Conservation (phyloP, 805 yeast species). For the Yarrowia sp. region DNA sequence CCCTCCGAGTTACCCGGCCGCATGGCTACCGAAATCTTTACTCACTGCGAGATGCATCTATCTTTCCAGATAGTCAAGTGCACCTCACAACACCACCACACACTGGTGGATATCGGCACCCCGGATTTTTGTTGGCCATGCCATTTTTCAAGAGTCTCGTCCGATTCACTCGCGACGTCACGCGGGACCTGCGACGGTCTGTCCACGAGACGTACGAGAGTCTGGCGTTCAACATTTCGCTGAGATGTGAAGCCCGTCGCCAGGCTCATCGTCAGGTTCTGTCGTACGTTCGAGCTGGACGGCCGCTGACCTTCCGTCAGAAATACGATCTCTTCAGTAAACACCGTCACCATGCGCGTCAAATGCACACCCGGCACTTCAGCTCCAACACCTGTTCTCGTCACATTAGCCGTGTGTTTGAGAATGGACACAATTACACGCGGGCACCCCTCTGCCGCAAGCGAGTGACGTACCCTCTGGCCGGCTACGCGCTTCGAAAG, state of each 20-base stretch:
- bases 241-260: constrained; percentile 24
- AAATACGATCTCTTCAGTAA: constrained; percentile 15
- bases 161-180: constrained; percentile 22
- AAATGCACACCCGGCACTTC: constrained; percentile 25
- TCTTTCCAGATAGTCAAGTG: neutral
- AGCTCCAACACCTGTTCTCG: constrained; percentile 23
- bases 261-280: constrained; percentile 18
- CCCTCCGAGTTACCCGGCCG: too few species aligned
- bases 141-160: constrained; percentile 28
- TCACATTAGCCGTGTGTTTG: constrained; percentile 11
- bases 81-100: neutral
- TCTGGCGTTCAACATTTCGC: constrained; percentile 15
- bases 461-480: constrained; percentile 21
- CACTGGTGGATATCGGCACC: constrained; percentile 1
- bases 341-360: constrained; percentile 11
- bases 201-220: constrained; percentile 27
- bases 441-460: constrained; percentile 8
- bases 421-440: constrained; percentile 27
- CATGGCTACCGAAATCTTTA: too few species aligned
- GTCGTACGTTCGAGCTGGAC: constrained; percentile 7
- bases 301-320: constrained; percentile 27
- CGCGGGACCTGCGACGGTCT: constrained; percentile 16
- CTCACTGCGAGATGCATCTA: too few species aligned
- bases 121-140: constrained; percentile 10
- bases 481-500: constrained; percentile 2